Percentiles rank a stretch among this genome's conserved stretches.
These are phyloP conservation scores for Emericellopsis atlantica DNA, from an alignment of 2,329 filamentous ascomycete genomes.

Conservation along the genomic window DNA sequence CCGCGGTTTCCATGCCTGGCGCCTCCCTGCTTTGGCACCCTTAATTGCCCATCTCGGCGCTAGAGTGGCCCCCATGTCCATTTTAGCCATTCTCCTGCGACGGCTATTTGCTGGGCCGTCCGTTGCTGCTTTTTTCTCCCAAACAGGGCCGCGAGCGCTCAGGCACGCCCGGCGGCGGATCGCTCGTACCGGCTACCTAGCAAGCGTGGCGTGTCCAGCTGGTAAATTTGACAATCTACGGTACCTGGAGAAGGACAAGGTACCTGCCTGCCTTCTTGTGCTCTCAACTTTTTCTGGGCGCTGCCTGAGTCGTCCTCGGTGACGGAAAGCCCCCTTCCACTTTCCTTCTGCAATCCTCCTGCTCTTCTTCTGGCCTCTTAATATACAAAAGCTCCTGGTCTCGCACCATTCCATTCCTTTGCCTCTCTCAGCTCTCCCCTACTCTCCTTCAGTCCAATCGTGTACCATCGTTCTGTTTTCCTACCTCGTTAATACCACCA, in stretches of 20 bases:
- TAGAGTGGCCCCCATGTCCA: too few relatives aligned
- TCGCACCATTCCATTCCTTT: slow-evolving; percentile 7
- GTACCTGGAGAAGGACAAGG: too few relatives aligned
- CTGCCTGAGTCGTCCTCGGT: background rate
- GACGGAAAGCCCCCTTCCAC: slow-evolving; percentile 3
- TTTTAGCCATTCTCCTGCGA: background rate
- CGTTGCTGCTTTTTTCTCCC: background rate
- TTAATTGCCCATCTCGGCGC: too few relatives aligned
- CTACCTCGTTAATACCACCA: background rate
- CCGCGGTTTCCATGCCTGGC: too few relatives aligned
- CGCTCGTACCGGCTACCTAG: background rate
- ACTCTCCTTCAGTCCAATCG: background rate
- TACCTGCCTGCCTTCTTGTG: too few relatives aligned
- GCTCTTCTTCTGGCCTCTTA: too few relatives aligned
- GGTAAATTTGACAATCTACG: too few relatives aligned
- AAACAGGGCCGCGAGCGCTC: slow-evolving; percentile 1
- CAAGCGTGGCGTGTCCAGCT: background rate
- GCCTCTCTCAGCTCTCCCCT: slow-evolving; percentile 4
- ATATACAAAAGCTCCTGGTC: slow-evolving; percentile 11
- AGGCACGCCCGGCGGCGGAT: slow-evolving; percentile 1
- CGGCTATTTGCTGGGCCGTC: background rate
- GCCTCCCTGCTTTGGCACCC: too few relatives aligned
- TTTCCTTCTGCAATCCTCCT: slow-evolving; percentile 4
- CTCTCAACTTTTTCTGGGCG: too few relatives aligned
- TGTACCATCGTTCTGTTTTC: background rate